Conservation (phyloP, 805 yeast species). For the Starmerella bombi region DNA sequence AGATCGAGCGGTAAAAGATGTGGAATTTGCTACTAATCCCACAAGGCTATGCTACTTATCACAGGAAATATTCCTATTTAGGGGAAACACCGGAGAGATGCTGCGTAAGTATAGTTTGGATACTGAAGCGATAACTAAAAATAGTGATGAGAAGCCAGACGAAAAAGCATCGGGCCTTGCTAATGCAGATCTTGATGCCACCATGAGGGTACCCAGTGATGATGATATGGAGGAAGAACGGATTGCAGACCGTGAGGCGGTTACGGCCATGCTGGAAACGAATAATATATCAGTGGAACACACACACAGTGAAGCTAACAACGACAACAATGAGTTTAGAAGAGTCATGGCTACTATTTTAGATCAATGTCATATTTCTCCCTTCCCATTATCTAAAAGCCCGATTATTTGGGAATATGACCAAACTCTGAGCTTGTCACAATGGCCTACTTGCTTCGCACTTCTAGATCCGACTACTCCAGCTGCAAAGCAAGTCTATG, state of each 20-base stretch:
- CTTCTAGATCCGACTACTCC: conserved; percentile 64
- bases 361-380: conserved; percentile 81
- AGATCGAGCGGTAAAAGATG: conserved; percentile 40
- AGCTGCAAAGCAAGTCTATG: conserved; percentile 58
- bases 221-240: conserved; percentile 20
- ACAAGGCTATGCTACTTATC: conserved; percentile 61
- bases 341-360: conserved; percentile 62
- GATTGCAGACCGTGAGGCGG: conserved; percentile 11
- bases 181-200: background rate
- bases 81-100: conserved; percentile 62
- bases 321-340: conserved; percentile 27
- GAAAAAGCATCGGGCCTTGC: background rate
- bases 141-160: conserved; percentile 1
- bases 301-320: conserved; percentile 2
- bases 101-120: conserved; percentile 54
- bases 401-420: conserved; percentile 62
- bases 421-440: conserved; percentile 54
- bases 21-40: conserved; percentile 65
- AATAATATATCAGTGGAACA: background rate
- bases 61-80: conserved; percentile 63
- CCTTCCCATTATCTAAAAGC: conserved; percentile 48
- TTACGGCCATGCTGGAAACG: conserved; percentile 3
- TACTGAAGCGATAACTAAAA: background rate
- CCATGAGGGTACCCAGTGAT: background rate
- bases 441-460: conserved; percentile 54